These are phyloP conservation scores for Moniliophthora roreri DNA, from an alignment of 1,284 basidiomycete species.

Conservation along the genomic window DNA sequence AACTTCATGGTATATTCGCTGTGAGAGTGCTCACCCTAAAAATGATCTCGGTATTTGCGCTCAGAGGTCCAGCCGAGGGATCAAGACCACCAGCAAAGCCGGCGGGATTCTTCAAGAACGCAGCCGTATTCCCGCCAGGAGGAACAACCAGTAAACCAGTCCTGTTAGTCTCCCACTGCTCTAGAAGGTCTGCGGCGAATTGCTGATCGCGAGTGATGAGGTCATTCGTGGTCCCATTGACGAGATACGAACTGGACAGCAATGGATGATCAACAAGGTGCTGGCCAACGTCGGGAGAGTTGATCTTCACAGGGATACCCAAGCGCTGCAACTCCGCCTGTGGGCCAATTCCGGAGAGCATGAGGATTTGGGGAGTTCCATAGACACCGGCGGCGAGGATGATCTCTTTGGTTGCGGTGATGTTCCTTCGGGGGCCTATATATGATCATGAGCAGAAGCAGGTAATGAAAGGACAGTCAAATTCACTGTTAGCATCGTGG, in stretches of 20 bases:
- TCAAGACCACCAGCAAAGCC: slow-evolving; percentile 4
- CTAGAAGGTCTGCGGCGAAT: slow-evolving; percentile 14
- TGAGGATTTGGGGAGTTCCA: slow-evolving; percentile 33
- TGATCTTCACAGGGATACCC: slow-evolving; percentile 25
- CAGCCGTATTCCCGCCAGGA: not conserved
- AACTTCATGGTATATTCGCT: not conserved
- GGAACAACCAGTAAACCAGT: slow-evolving; percentile 19
- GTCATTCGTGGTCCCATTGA: slow-evolving; percentile 27
- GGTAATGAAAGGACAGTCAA: not conserved
- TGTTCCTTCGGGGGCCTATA: not conserved
- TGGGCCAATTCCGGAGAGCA: slow-evolving; percentile 40
- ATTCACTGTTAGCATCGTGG: slow-evolving; percentile 4
- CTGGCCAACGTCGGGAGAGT: slow-evolving; percentile 26
- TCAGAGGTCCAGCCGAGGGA: not conserved
- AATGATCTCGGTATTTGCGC: slow-evolving; percentile 20
- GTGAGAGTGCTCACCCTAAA: slow-evolving; percentile 17
- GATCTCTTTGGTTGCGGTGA: slow-evolving; percentile 28
- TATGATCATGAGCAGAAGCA: not conserved
- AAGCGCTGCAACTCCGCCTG: slow-evolving; percentile 22
- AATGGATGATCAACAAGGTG: slow-evolving; percentile 34
- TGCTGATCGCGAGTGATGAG: slow-evolving; percentile 20
- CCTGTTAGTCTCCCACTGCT: slow-evolving; percentile 21
- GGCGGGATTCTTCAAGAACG: slow-evolving; percentile 3
- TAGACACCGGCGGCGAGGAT: slow-evolving; percentile 35
- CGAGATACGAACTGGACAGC: slow-evolving; percentile 20